Evolutionary conservation across 345 rosid genomes (phyloP).

Genomic region (Rhizophora apiculata): DNA sequence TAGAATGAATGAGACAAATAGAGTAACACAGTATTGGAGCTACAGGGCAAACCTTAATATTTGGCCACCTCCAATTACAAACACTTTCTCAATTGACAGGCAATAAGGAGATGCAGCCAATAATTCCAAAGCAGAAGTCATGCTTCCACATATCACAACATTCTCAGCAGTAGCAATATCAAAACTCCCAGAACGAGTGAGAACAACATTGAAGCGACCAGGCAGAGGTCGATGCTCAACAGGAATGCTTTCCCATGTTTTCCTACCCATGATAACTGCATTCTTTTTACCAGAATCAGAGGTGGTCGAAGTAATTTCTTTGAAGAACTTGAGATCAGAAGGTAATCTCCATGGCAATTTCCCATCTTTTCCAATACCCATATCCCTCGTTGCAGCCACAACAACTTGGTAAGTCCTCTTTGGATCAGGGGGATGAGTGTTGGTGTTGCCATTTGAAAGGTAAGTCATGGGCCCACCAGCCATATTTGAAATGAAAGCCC

Average conservation of each 20-base stretch:
- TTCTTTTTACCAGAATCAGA: slow-evolving; percentile 70
- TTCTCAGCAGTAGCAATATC: slow-evolving; percentile 89
- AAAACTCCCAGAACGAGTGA: slow-evolving; percentile 85
- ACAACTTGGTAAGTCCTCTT: slow-evolving; percentile 76
- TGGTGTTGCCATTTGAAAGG: slow-evolving; percentile 47
- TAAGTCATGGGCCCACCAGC: slow-evolving; percentile 35
- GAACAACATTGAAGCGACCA: slow-evolving; percentile 89
- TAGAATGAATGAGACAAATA: background rate
- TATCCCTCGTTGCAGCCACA: slow-evolving; percentile 76
- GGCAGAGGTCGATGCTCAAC: slow-evolving; percentile 58
- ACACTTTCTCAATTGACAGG: slow-evolving; percentile 83
- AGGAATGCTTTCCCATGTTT: slow-evolving; percentile 94
- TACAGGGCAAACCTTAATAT: slow-evolving; percentile 52
- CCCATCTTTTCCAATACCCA: slow-evolving; percentile 93
- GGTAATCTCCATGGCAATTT: slow-evolving; percentile 84
- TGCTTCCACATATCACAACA: slow-evolving; percentile 81
- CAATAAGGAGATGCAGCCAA: slow-evolving; percentile 76
- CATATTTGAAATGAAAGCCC: slow-evolving; percentile 34
- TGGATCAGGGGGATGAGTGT: slow-evolving; percentile 30
- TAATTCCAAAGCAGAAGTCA: slow-evolving; percentile 70
- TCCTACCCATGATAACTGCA: slow-evolving; percentile 91
- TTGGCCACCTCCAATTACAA: slow-evolving; percentile 87
- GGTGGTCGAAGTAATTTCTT: slow-evolving; percentile 63
- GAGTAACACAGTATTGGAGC: background rate
- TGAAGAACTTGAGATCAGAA: slow-evolving; percentile 81